Conservation (phyloP, 2,329 filamentous ascomycete genomes). For the Rhynchosporium graminicola region DNA sequence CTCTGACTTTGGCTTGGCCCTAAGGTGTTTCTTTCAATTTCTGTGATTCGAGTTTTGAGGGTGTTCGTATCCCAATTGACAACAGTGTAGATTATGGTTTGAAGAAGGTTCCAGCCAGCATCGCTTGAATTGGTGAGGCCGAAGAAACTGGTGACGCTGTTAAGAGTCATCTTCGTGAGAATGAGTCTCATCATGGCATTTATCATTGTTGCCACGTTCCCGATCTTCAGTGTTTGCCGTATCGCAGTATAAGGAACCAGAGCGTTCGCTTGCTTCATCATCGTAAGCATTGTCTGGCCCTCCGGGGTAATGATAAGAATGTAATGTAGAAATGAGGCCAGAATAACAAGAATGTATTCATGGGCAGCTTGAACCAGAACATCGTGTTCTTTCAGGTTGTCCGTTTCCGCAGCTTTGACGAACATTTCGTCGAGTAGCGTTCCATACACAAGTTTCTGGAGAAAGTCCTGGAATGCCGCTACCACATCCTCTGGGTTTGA, state of each 20-base stretch:
- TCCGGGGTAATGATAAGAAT: conserved; percentile 73
- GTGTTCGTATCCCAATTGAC: conserved; percentile 72
- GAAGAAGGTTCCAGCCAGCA: conserved; percentile 79
- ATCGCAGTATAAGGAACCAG: conserved; percentile 72
- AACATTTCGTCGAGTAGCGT: conserved; percentile 66
- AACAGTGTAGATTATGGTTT: conserved; percentile 71
- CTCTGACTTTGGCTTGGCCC: conserved; percentile 62
- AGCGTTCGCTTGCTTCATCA: conserved; percentile 69
- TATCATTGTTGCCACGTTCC: conserved; percentile 82
- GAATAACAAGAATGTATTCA: conserved; percentile 67
- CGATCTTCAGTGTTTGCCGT: conserved; percentile 71
- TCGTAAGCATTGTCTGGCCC: conserved; percentile 70
- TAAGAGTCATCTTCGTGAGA: conserved; percentile 75
- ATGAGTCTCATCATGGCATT: conserved; percentile 71
- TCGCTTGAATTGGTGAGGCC: conserved; percentile 70
- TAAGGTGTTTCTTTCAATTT: conserved; percentile 63
- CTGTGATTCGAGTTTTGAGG: conserved; percentile 64
- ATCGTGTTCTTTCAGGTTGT: conserved; percentile 64
- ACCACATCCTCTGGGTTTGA: conserved; percentile 60
- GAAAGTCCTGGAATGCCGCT: conserved; percentile 65
- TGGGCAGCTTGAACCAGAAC: conserved; percentile 62
- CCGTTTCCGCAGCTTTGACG: conserved; percentile 58
- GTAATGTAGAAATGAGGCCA: conserved; percentile 74
- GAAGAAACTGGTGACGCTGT: conserved; percentile 76
- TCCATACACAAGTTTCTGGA: conserved; percentile 68